Conservation (phyloP, 108 stramenopile genomes). For the Cyclotella choctawhatcheeana region DNA sequence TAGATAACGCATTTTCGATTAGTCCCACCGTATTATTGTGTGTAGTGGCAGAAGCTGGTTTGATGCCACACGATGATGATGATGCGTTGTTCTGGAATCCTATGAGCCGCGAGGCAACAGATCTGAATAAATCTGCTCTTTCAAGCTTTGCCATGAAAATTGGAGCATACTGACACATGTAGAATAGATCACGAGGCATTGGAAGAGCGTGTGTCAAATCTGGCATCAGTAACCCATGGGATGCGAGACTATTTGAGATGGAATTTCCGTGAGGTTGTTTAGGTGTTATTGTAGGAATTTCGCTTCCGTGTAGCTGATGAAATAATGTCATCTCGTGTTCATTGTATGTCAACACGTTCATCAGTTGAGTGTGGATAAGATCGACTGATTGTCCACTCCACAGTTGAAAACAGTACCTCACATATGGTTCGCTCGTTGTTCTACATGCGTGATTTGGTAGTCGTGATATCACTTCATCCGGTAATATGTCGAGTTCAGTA, state of each 20-base stretch:
- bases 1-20: constrained; percentile 43
- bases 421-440: neutral
- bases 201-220: constrained; percentile 53
- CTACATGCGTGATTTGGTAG: neutral
- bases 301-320: neutral
- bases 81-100: too few species aligned
- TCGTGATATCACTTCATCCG: neutral
- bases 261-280: neutral
- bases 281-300: neutral
- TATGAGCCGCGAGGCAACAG: constrained; percentile 18
- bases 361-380: too few species aligned
- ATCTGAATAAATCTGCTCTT: constrained; percentile 15
- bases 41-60: neutral
- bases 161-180: constrained; percentile 34
- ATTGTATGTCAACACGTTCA: neutral
- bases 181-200: constrained; percentile 61
- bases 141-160: constrained; percentile 56
- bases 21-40: constrained; percentile 3
- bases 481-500: constrained; percentile 1
- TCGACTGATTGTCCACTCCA: neutral
- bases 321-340: too few species aligned
- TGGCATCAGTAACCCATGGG: constrained; percentile 41
- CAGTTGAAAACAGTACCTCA: neutral
- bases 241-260: constrained; percentile 9
- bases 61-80: constrained; percentile 1